A percentile compares a stretch with the other conserved stretches of the same genome.
These are phyloP conservation scores for Suillus discolor DNA, from an alignment of 768 basidiomycete species.

Conservation along the genomic window DNA sequence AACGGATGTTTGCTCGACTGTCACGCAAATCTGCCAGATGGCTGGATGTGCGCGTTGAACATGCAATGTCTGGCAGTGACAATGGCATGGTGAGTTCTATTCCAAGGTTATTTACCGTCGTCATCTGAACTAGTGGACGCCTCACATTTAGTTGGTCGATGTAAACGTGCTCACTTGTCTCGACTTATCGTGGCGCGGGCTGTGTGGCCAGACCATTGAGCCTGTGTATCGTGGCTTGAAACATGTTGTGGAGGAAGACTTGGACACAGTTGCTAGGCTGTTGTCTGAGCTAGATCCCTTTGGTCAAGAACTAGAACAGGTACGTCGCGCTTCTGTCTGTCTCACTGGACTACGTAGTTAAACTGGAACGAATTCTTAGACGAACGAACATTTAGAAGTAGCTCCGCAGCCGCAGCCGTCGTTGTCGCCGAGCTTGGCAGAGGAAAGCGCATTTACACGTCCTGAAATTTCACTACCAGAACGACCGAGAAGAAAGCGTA, in stretches of 20 bases:
- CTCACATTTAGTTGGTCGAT: constrained; percentile 15
- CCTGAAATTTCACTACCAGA: constrained; percentile 9
- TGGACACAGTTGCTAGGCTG: constrained; percentile 44
- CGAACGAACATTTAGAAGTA: background rate
- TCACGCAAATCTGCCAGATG: constrained; percentile 15
- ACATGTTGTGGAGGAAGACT: constrained; percentile 38
- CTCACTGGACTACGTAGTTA: background rate
- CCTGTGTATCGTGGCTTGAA: constrained; percentile 40
- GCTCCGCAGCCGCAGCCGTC: constrained; percentile 2
- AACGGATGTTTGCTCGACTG: constrained; percentile 15
- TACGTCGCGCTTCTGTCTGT: background rate
- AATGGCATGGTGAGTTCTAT: constrained; percentile 19
- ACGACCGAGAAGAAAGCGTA: constrained; percentile 16
- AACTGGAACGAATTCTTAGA: background rate
- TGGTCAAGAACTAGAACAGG: constrained; percentile 22
- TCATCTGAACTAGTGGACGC: background rate
- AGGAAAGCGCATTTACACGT: background rate
- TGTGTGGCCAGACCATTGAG: constrained; percentile 32
- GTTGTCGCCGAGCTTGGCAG: background rate
- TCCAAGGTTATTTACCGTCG: background rate
- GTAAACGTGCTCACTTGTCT: constrained; percentile 13
- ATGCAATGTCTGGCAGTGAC: constrained; percentile 5
- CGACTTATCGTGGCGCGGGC: constrained; percentile 28
- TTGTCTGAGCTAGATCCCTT: constrained; percentile 42
- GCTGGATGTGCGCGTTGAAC: constrained; percentile 16